Evolutionary conservation across 2,329 filamentous ascomycete species (phyloP).

Genomic region (Talaromyces amestolkiae): DNA sequence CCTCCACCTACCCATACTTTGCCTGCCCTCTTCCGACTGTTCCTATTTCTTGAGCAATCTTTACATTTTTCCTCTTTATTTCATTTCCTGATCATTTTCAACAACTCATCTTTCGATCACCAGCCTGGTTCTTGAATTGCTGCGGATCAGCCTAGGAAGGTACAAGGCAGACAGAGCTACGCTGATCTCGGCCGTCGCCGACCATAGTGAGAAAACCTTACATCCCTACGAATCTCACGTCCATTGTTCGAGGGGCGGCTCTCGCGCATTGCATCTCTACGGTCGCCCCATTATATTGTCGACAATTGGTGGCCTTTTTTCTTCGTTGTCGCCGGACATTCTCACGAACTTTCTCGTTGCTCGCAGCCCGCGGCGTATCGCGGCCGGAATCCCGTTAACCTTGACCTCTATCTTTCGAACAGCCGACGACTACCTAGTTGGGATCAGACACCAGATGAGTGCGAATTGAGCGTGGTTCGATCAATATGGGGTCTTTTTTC

Average conservation of each 20-base stretch:
- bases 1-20: slow-evolving; percentile 2
- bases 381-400: background rate
- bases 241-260: background rate
- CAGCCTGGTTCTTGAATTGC: background rate
- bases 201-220: background rate
- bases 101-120: background rate
- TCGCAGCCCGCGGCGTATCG: background rate
- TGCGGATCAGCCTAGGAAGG: background rate
- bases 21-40: background rate
- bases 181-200: background rate
- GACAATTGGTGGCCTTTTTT: background rate
- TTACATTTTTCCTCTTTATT: too few relatives aligned
- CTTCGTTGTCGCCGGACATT: background rate
- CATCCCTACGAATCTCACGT: slow-evolving; percentile 1
- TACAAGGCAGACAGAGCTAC: background rate
- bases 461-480: background rate
- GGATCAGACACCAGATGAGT: slow-evolving; percentile 3
- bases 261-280: background rate
- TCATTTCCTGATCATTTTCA: background rate
- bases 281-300: background rate
- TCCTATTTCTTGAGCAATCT: background rate
- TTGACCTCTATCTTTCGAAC: background rate
- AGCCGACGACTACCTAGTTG: background rate
- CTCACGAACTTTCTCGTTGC: background rate
- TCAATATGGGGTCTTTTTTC: slow-evolving; percentile 42